Base-by-base conservation (phyloP, 768 basidiomycete species). In the Lactarius hengduanensis region DNA sequence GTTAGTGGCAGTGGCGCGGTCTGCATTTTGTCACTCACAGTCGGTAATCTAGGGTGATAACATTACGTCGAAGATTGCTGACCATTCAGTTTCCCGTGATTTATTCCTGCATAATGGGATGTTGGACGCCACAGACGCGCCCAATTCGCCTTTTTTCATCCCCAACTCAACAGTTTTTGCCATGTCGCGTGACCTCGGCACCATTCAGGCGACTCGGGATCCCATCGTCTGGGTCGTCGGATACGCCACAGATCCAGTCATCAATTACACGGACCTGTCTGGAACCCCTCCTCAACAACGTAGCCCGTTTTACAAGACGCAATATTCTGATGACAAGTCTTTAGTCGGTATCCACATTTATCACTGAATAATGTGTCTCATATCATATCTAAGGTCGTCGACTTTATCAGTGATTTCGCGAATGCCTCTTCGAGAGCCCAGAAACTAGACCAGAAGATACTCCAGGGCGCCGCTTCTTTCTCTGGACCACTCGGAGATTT, bases 401-500 rank as follows among this genome's bases (percentile, higher is more conserved):
- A 72, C 20, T 82, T 84, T 64, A 40, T 86, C 28, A 72, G 72
- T 5, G 82, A 86, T 70, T 85, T 77, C 63, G 66, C 67, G 47
- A 74, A 75, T 45, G 84, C 86, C 16, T 69, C 83, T 16, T 67
- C 71, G 3, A 76, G 81, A 53, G 82, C 84, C 6, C 73, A 77
- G 9, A 67, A 73, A 1, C 81, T 87, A 61, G 85, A 88, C 69
- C 64, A 73, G 20, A 74, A 82, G 72, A 76, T 86, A n/a, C 73
- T 80, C 32, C 73, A 61, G 15, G 84, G 84, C 68, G 81, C 86
- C 2, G 73, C 70, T 16, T 77, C 75, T 54, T 81, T 86, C 56
- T 86, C 83, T 0, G 64, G 76, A 20, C 79, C 81, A 45, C 86
- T 87, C 68, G 81, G 84, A 28, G 77, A 75, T 9, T 68, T 86